phyloP scores from a whole-genome alignment of 805 yeast genomes.

The Candida ortonii region DNA sequence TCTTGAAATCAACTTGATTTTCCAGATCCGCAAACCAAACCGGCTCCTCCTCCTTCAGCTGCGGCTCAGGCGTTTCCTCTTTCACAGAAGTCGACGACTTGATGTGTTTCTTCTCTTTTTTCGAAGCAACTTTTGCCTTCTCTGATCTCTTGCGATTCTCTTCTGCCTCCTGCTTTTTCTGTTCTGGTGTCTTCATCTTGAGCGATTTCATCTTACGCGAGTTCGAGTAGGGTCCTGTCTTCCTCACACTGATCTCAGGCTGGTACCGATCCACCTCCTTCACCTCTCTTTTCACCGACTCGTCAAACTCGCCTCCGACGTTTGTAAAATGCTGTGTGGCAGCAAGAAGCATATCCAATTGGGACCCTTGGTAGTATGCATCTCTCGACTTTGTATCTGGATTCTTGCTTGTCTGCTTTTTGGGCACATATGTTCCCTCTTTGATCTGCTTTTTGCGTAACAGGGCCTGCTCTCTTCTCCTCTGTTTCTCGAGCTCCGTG shows the following conservation, averaged over 20 bases:
- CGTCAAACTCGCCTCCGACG: slow-evolving; percentile 18
- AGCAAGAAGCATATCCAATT: slow-evolving; percentile 20
- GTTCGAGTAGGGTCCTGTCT: slow-evolving; percentile 2
- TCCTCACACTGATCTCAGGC: slow-evolving; percentile 11
- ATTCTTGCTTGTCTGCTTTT: slow-evolving; percentile 3
- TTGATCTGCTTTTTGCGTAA: slow-evolving; percentile 9
- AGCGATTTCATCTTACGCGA: slow-evolving; percentile 9
- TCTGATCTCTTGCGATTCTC: slow-evolving; percentile 5
- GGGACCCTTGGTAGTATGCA: slow-evolving; percentile 20
- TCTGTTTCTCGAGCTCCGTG: slow-evolving; percentile 5
- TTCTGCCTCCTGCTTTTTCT: slow-evolving; percentile 3
- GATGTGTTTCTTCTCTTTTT: too few species aligned
- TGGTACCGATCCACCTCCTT: slow-evolving; percentile 20
- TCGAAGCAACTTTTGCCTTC: too few species aligned
- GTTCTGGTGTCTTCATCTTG: slow-evolving; percentile 9
- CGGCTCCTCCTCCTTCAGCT: slow-evolving; percentile 7
- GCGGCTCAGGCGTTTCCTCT: background rate
- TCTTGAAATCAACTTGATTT: slow-evolving; percentile 14
- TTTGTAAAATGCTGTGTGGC: slow-evolving; percentile 27
- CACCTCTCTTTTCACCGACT: slow-evolving; percentile 8
- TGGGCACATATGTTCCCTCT: slow-evolving; percentile 10
- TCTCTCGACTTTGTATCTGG: slow-evolving; percentile 3
- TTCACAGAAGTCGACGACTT: too few species aligned
- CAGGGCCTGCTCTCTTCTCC: slow-evolving; percentile 1
- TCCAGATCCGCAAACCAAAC: slow-evolving; percentile 24